These are phyloP conservation scores for Aspergillus chevalieri DNA, from an alignment of 2,329 filamentous ascomycete species.

Conservation along the genomic window DNA sequence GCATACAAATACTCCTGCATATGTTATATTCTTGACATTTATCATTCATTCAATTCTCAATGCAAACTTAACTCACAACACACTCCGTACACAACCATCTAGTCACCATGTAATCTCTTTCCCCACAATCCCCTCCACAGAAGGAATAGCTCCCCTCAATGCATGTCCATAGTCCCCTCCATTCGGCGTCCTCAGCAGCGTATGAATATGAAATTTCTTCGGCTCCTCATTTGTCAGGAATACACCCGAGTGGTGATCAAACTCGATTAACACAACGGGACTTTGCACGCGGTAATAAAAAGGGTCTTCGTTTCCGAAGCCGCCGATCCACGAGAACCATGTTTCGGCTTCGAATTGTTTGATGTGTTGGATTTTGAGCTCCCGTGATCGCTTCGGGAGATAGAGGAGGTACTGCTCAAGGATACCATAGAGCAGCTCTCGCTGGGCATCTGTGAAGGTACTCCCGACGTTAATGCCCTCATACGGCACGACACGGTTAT, in stretches of 20 bases:
- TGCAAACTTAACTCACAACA: not conserved
- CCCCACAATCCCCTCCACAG: conserved; percentile 29
- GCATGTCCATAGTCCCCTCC: conserved; percentile 67
- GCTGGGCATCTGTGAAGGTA: conserved; percentile 40
- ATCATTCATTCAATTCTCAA: not conserved
- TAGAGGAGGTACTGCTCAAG: conserved; percentile 63
- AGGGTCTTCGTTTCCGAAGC: conserved; percentile 58
- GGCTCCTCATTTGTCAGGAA: conserved; percentile 68
- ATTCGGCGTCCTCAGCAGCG: conserved; percentile 65
- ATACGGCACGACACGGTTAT: conserved; percentile 70
- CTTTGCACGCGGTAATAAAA: conserved; percentile 77
- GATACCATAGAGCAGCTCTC: conserved; percentile 52
- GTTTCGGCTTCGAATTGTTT: conserved; percentile 59
- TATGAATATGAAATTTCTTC: conserved; percentile 74
- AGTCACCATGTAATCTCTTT: conserved; percentile 31
- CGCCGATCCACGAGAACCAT: conserved; percentile 72
- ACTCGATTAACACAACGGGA: conserved; percentile 67
- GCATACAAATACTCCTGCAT: not conserved
- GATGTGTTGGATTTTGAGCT: conserved; percentile 51
- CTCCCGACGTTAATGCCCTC: conserved; percentile 57
- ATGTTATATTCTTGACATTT: too few species aligned
- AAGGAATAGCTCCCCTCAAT: conserved; percentile 34
- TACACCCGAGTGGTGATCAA: conserved; percentile 74
- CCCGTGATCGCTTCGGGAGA: conserved; percentile 52
- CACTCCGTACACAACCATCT: not conserved